Evolutionary conservation across 2,329 filamentous ascomycete species (phyloP), one percentile per base, ranked within the genome.

Genomic region (Fusarium sp.): DNA sequence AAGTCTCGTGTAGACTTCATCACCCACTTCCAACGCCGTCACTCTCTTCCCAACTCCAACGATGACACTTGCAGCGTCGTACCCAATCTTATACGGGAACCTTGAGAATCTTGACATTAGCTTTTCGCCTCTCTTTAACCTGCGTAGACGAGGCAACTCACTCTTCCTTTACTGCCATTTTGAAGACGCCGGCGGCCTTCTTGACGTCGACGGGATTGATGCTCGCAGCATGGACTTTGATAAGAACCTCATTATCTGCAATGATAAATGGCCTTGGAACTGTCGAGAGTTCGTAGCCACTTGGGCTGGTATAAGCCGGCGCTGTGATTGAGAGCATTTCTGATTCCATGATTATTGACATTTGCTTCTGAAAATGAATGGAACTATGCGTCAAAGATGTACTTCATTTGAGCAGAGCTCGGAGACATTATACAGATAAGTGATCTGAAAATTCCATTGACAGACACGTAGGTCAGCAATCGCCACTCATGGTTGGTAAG

Each of bases 251-350:
- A 1, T 20, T 13, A 4, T 24, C 45, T 1, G 4, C 26, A 1
- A 8, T 60, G 9, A 60, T 22, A 1, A 4, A 11, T 26, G 57
- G 57, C 5, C 0, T 36, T 1, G 57, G 13, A 0, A 30, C 17
- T 0, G 10, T 41, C 0, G 45, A 39, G 1, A 54, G 2, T 1
- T 54, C 26, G 2, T 60, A 60, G 18, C 26, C 44, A 4, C 0
- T 1, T 17, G 57, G 57, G 26, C n/a, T 24, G 0, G 57, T 53
- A 26, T 54, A 60, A 4, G 6, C 4, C 0, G 28, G 57, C 17
- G 35, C 35, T 5, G 45, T 60, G 6, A 60, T 17, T 2, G 57
- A 39, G 5, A 60, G 57, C 57, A 60, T 26, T 26, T 26, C 26
- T 26, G 26, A 26, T 26, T 26, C 26, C 26, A 26, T 26, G 26